Conservation (phyloP, 2,329 filamentous ascomycete species). For the Sporothrix phasma region DNA sequence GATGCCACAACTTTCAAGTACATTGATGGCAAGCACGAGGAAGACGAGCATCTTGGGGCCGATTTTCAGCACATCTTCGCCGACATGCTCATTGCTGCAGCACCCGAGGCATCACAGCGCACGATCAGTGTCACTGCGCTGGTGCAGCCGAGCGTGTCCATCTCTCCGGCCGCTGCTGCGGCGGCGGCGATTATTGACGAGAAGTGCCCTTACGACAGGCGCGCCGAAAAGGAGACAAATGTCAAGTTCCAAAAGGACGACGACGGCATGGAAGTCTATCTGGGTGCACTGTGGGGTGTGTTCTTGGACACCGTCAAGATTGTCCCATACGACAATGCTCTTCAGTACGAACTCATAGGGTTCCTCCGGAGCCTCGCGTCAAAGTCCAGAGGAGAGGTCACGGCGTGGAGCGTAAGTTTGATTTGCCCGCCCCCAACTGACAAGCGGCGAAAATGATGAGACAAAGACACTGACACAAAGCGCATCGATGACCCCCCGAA, state of each 20-base stretch:
- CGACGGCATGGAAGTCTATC: background rate
- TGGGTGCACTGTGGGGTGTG: background rate
- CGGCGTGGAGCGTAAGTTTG: background rate
- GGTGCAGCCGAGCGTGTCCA: background rate
- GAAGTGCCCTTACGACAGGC: background rate
- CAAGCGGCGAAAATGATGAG: background rate
- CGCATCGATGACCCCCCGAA: too few relatives aligned
- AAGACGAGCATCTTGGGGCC: background rate
- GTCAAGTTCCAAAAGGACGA: background rate
- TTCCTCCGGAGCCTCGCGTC: background rate
- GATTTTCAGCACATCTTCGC: background rate
- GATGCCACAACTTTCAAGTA: background rate
- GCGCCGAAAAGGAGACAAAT: background rate
- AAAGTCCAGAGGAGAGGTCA: background rate
- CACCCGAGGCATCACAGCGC: background rate
- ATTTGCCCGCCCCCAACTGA: background rate
- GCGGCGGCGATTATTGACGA: background rate
- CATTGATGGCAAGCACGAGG: background rate
- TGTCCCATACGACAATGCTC: background rate
- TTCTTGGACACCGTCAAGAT: background rate
- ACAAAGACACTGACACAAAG: background rate
- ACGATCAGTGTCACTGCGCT: background rate
- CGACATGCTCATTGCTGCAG: background rate
- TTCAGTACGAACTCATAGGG: background rate
- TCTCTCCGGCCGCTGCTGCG: background rate